Conservation (phyloP, 805 yeast species). For the Helenozyma rhizophorensis region DNA sequence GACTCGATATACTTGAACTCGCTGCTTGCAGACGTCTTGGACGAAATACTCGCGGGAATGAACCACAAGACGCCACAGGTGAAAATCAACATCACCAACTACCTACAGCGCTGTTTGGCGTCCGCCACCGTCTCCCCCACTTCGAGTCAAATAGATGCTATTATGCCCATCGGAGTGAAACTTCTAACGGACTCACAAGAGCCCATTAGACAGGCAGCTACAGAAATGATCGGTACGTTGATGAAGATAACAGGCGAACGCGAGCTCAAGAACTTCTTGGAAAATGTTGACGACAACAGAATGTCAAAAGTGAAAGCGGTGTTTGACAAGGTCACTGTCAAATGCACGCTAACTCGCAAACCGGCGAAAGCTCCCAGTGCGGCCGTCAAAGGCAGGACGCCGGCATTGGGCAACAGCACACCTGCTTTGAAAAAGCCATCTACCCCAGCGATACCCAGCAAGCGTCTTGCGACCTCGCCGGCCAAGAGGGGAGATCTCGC, state of each 20-base stretch:
- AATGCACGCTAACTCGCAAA: too few species aligned
- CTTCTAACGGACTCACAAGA: conserved; percentile 81
- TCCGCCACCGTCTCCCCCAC: conserved; percentile 47
- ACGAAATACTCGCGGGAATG: conserved; percentile 55
- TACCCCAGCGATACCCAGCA: conserved; percentile 47
- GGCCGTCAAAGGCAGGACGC: conserved; percentile 1
- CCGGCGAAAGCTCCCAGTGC: conserved; percentile 4
- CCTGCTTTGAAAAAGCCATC: conserved; percentile 7
- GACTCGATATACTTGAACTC: conserved; percentile 56
- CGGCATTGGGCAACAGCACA: conserved; percentile 1
- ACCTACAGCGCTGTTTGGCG: conserved; percentile 58
- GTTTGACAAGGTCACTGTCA: conserved; percentile 52
- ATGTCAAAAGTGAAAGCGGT: conserved; percentile 60
- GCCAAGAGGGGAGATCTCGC: conserved; percentile 41
- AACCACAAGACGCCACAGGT: conserved; percentile 81
- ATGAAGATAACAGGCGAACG: conserved; percentile 81
- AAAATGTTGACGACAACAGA: conserved; percentile 73
- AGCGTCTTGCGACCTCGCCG: conserved; percentile 70
- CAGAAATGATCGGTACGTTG: conserved; percentile 73
- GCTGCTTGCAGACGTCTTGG: conserved; percentile 52
- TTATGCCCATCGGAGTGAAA: conserved; percentile 54
- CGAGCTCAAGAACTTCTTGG: conserved; percentile 54
- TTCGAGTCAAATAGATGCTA: conserved; percentile 48
- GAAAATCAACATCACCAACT: conserved; percentile 64
- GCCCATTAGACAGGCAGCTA: conserved; percentile 73